Evolutionary conservation across 768 basidiomycete genomes (phyloP), one percentile per base, ranked within the genome.

Genomic region (Asterophora lycoperdoides): DNA sequence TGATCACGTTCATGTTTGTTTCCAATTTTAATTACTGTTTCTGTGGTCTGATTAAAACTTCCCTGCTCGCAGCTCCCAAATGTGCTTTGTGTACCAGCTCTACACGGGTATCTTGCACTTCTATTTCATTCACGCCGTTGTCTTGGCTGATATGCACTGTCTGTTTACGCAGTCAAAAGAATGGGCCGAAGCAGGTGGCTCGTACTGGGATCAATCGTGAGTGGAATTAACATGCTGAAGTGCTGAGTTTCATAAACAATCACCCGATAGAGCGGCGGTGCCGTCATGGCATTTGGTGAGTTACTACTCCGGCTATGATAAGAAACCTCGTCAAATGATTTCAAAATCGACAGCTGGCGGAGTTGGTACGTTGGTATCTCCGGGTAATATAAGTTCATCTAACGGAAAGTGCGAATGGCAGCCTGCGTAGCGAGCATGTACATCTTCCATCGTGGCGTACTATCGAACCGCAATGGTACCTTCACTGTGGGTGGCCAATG

Each of bases 1-100:
- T 70, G 26, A 72, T 76, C 33, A 74, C 73, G 8, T 65, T 72
- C 50, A 75, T 68, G 73, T 74, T 35, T 20, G 67, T 55, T 9
- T 18, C 8, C 23, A 3, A 23, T 23, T 6, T 23, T n/a, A 8
- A 8, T 34, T 8, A 19, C 17, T 46, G 18, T 17, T n/a, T 17
- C 32, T 3, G 10, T 44, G 26, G n/a, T 13, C 2, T 26, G 38
- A 41, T 39, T 33, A 44, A 23, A 4, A 20, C 9, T 52, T 6
- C 6, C 3, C 23, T 74, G 74, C 23, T 74, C 6, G 23, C 23
- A 75, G 74, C 23, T 74, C 75, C 10, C 75, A 76, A 49, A 55
- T 69, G 51, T 74, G 69, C 56, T 75, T 76, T 48, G 72, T 68
- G 4, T 62, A 67, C 44, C 73, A 75, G 53, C 55, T 75, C 5